A percentile compares a stretch with the other conserved stretches of the same genome.
These are phyloP conservation scores for Gastrodia elata DNA, from an alignment of 106 monocot genomes.

Conservation along the genomic window DNA sequence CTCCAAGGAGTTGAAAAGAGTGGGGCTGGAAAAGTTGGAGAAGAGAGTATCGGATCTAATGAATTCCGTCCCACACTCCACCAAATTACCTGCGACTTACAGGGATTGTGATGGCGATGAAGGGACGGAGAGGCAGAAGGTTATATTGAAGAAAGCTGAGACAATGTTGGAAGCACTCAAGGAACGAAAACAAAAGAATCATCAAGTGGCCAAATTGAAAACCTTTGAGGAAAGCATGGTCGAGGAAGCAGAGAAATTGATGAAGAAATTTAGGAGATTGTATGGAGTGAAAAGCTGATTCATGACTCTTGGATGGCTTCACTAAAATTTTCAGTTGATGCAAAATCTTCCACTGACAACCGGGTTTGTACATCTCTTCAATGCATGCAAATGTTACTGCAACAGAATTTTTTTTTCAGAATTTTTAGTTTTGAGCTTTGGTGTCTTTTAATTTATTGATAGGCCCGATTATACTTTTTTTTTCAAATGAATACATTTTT, in stretches of 20 bases:
- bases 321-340: too few species aligned
- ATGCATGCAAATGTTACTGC: background rate
- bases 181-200: slow-evolving; percentile 22
- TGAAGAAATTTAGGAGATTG: slow-evolving; percentile 44
- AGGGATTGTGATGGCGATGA: slow-evolving; percentile 30
- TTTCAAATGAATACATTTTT: too few species aligned
- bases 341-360: background rate
- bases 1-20: slow-evolving; percentile 36
- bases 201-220: slow-evolving; percentile 15
- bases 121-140: slow-evolving; percentile 23
- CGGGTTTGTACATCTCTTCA: background rate
- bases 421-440: background rate
- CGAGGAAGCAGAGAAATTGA: slow-evolving; percentile 45
- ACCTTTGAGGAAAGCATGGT: slow-evolving; percentile 23
- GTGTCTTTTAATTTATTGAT: background rate
- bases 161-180: slow-evolving; percentile 67
- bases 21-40: slow-evolving; percentile 35
- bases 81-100: slow-evolving; percentile 47
- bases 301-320: background rate
- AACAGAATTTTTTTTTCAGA: background rate
- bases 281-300: slow-evolving; percentile 15
- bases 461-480: too few species aligned
- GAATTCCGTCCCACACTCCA: slow-evolving; percentile 51
- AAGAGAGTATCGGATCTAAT: slow-evolving; percentile 43
- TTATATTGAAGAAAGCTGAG: slow-evolving; percentile 57